Evolutionary conservation across 306 rosid species (phyloP), one percentile per base, ranked within the genome.

Genomic region (Inga laurina): DNA sequence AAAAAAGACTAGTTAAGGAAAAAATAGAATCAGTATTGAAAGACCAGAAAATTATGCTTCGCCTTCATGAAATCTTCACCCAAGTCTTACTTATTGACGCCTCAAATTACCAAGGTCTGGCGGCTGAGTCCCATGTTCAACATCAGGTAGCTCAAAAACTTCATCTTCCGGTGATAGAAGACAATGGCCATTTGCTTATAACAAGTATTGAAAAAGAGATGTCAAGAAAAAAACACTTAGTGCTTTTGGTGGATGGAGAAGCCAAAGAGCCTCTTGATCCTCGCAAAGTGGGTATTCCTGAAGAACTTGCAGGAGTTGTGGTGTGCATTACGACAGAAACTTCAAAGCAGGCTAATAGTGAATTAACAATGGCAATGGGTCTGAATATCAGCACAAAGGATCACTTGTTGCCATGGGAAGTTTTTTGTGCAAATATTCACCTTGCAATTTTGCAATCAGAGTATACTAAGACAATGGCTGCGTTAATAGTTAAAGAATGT

Each of bases 391-490:
- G 57, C 35, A 71, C 48, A 43, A 2, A 19, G 10, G 71, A 80
- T 43, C 83, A 80, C 46, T 10, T n/a, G 34, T 22, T 59, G 66
- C 32, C 83, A 10, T 80, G 83, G 78, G 37, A 41, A 21, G 27
- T 57, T 44, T 80, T 80, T 24, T 72, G 72, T 19, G 14, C 3
- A 8, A 41, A 11, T 43, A 21, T 14, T 0, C 41, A 22, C 10
- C 2, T 27, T 2, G 6, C 12, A 2, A 22, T 59, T 43, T 12
- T 24, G 10, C 7, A 0, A 54, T 41, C 83, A 22, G 41, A 70
- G 8, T 27, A n/a, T 52, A 44, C 46, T 7, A 16, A 30, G 4
- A 3, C 10, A 41, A 18, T 35, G 19, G 78, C 78, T 4, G 72
- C 16, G 37, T 1, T 11, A 1, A 43, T 72, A 72, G 83, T 72